phyloP scores from a whole-genome alignment of 306 rosid genomes.

The Purshia tridentata region DNA sequence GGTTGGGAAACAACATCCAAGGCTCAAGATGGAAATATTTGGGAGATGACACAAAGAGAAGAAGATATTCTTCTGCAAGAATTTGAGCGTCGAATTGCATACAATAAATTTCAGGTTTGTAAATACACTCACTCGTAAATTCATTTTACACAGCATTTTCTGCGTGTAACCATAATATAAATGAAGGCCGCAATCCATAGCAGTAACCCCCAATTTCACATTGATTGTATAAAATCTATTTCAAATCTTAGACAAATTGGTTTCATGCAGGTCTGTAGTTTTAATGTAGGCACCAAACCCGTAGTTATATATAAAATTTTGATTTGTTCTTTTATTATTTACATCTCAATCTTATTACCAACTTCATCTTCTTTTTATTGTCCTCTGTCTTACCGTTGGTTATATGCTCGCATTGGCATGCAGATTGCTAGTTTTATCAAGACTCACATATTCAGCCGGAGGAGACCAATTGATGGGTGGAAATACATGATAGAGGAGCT shows the following conservation, averaged over 20 bases:
- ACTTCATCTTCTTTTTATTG: background rate
- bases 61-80: constrained; percentile 95
- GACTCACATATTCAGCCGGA: constrained; percentile 88
- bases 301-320: background rate
- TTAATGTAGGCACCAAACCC: background rate
- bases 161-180: background rate
- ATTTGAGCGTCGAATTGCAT: constrained; percentile 88
- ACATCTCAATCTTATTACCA: background rate
- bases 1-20: constrained; percentile 95
- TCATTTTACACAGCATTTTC: background rate
- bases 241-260: background rate
- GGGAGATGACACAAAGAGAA: constrained; percentile 98
- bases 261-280: background rate
- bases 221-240: background rate
- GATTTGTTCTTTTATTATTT: background rate
- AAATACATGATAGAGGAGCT: constrained; percentile 95
- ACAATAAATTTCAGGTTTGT: constrained; percentile 87
- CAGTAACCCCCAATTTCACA: background rate
- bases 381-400: background rate
- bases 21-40: constrained; percentile 67
- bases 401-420: constrained; percentile 15
- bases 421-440: constrained; percentile 98
- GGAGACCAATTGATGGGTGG: constrained; percentile 96
- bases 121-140: background rate
- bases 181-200: background rate